A percentile compares a stretch with the other conserved stretches of the same genome.
Evolutionary conservation across 2,329 filamentous ascomycete genomes (phyloP).

Genomic region (Pyrenophora teres): DNA sequence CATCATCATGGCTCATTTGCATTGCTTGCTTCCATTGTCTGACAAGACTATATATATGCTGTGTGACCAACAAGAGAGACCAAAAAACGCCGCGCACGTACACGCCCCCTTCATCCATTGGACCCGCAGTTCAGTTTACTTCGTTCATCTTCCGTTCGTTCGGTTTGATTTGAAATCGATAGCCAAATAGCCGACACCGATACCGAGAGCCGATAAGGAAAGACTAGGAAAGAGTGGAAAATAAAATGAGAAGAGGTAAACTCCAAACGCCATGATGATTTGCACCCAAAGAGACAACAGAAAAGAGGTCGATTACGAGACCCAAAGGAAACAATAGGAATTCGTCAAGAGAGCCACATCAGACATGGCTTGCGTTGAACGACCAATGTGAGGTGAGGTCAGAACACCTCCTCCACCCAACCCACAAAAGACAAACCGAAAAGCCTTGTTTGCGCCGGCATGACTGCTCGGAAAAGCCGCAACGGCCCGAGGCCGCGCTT

Average conservation of each 20-base stretch:
- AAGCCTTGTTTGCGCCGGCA: neutral
- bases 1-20: neutral
- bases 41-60: constrained; percentile 1
- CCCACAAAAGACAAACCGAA: neutral
- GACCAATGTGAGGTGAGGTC: too few relatives aligned
- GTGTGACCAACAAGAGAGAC: constrained; percentile 4
- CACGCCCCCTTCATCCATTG: neutral
- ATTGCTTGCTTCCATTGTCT: neutral
- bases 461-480: constrained; percentile 1
- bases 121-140: too few relatives aligned
- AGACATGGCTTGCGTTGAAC: too few relatives aligned
- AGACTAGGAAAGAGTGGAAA: too few relatives aligned
- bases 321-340: neutral
- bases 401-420: too few relatives aligned
- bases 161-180: too few relatives aligned
- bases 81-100: neutral
- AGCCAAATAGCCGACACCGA: constrained; percentile 6
- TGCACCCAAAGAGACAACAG: neutral
- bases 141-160: too few relatives aligned
- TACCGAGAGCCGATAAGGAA: neutral
- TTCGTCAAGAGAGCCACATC: neutral
- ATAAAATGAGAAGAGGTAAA: neutral
- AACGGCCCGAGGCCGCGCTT: constrained; percentile 22
- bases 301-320: neutral
- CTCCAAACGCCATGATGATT: neutral